Evolutionary conservation across 1,284 basidiomycete species (phyloP), one percentile per base, ranked within the genome.

Genomic region (Cutaneotrichosporon spelunceum): DNA sequence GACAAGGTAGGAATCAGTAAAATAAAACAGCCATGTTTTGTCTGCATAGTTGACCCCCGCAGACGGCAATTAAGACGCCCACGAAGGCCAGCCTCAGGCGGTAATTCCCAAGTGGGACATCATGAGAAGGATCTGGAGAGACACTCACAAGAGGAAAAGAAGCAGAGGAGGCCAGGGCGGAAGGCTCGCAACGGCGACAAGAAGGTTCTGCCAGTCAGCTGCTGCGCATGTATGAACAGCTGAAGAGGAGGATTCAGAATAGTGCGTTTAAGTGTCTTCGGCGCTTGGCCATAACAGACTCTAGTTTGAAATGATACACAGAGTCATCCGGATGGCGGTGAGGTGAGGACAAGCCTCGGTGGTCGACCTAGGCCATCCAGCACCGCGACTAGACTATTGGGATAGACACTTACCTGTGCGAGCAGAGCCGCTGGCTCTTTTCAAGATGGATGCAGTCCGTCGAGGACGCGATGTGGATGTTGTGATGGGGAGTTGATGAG

Each of bases 11-110:
- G 65, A 56, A 71, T 78, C 76, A 78, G 76, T 69, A 75, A 63
- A 71, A 68, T 78, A 78, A 77, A 77, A 78, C 76, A 78, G 76
- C 76, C 76, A 78, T 78, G 76, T 78, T 77, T 75, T 68, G 66
- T 70, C 76, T 71, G 67, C 76, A 78, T 42, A 53, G 67, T 61
- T 68, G 57, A 62, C 64, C 53, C 39, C 67, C 42, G 54, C 45
- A 27, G 56, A 66, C 71, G 69, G 65, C 67, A 66, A 68, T 71
- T 61, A 71, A 67, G 70, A 75, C 71, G 67, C 66, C 62, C 60
- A 24, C 57, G 54, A 24, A 62, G 52, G 61, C 64, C 64, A 58
- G 64, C 65, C 74, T 78, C 75, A 75, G 76, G 74, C 76, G 76
- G 76, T 78, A 78, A 78, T 78, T 77, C 76, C 73, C 75, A 73